Evolutionary conservation across 2,329 filamentous ascomycete genomes (phyloP), one percentile per base, ranked within the genome.

Genomic region (Pestalotiopsis sp.): DNA sequence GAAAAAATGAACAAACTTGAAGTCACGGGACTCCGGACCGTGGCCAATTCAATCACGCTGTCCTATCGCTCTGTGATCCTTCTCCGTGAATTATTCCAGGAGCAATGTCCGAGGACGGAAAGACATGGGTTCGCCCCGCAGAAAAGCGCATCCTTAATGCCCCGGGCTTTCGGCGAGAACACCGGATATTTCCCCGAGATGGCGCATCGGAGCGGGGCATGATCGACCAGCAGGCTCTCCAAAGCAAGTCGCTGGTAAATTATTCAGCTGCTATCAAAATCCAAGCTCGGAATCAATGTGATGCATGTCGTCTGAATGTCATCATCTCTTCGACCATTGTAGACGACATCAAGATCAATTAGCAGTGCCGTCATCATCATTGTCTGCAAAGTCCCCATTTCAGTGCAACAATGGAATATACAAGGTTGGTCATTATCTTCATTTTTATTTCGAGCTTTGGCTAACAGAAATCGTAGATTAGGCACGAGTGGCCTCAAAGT

Each of bases 401-500:
- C 0, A 20, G 13, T 13, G 39, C 25, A 14, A 31, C 1, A 5
- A 64, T 64, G 62, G 62, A 64, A 52, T 64, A 64, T 20, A 64
- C 62, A 27, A 64, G 38, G 62, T 25, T 13, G 11, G 39, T 11
- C 31, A 36, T 36, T 9, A 14, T 39, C 7, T 39, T 36, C 59
- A 9, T 3, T 17, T 39, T 52, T 39, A 12, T 56, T 66, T n/a
- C 14, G 38, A 13, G 39, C 52, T 12, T 13, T 17, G 7, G 14
- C 36, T 62, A 13, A 41, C 9, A 36, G 4, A 20, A n/a, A 27
- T n/a, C 57, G 12, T 45, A 78, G 78, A 70, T 77, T 82, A 7
- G 80, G 80, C 20, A 78, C 74, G 39, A 79, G 76, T 45, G 82
- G 82, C 56, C 78, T 83, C 36, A 82, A 82, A 70, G 74, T 83